Base-by-base conservation (phyloP, 306 rosid genomes). In the Leucaena leucocephala region DNA sequence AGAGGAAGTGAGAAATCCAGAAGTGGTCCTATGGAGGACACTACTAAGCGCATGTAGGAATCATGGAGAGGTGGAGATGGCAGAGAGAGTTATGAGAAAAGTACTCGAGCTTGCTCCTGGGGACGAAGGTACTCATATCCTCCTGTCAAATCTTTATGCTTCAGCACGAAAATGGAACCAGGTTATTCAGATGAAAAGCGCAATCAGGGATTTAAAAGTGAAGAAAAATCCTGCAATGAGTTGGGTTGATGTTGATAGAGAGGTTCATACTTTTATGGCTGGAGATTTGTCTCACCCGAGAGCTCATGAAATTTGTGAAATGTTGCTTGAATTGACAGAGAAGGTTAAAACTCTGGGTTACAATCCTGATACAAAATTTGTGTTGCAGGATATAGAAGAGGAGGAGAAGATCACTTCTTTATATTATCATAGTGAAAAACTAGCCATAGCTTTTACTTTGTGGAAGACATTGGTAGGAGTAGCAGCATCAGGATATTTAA, bases 241-340 rank as follows among this genome's bases (percentile, higher is more conserved):
- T 84, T 90, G 90, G 88, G 91, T 88, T 76, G 89, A 88, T 77
- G 81, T 90, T 59, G 85, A 88, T 46, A 83, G 87, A 74, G 85
- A 85, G 84, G 85, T 92, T 77, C 90, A 92, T 72, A 82, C 84
- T 87, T 90, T 88, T 87, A 88, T 87, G 91, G 97, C 93, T 66
- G 93, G 92, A 83, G 90, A 88, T 82, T 81, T 84, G 79, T 90
- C 91, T 27, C 90, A 85, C 79, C 90, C 89, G 65, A 87, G 77
- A 43, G 82, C 87, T 75, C 71, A 74, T 40, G 86, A 85, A 81
- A 84, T 87, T 75, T 35, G 68, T 2, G 80, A 82, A 70, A 85
- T 59, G 27, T 78, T 89, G 76, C 87, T 84, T 75, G 81, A 76
- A 21, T 70, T 89, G 72, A 70, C 78, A n/a, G 83, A 87, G 74